phyloP scores from a whole-genome alignment of 768 basidiomycete species.

The Agrocybe praecox region DNA sequence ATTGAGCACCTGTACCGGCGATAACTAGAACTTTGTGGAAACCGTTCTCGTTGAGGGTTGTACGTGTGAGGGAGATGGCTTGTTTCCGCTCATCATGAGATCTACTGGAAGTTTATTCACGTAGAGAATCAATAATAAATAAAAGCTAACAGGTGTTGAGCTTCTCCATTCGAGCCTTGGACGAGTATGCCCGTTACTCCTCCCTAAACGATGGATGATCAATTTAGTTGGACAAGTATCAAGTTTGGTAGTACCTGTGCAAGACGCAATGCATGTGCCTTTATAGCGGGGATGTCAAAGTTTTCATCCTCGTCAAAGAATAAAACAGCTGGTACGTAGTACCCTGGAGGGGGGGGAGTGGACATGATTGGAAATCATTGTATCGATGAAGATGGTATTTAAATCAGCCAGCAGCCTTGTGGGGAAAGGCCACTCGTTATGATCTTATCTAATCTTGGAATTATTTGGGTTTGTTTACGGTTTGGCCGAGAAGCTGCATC shows the following conservation, averaged over 20 bases:
- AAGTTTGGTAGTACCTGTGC: constrained; percentile 62
- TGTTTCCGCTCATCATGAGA: constrained; percentile 71
- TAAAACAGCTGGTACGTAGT: constrained; percentile 80
- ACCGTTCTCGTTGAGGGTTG: constrained; percentile 73
- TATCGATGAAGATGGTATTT: constrained; percentile 4
- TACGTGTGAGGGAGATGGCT: constrained; percentile 64
- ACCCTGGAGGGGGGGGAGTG: constrained; percentile 60
- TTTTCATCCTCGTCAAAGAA: constrained; percentile 73
- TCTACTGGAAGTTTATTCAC: constrained; percentile 15
- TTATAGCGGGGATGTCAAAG: constrained; percentile 66
- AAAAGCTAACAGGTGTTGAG: constrained; percentile 59
- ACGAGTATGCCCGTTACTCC: constrained; percentile 74
- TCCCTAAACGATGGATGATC: constrained; percentile 44
- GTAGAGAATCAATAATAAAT: neutral
- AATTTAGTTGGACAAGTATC: constrained; percentile 14
- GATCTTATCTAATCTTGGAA: constrained; percentile 6
- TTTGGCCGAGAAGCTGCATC: neutral
- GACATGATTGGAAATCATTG: constrained; percentile 14
- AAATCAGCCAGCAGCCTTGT: neutral
- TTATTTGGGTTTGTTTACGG: constrained; percentile 20
- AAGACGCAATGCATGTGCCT: constrained; percentile 71
- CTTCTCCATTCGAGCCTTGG: constrained; percentile 78
- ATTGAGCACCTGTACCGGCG: constrained; percentile 84
- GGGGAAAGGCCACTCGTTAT: neutral
- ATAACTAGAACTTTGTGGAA: constrained; percentile 70